phyloP scores from a whole-genome alignment of 768 basidiomycete genomes.

The Tricholoma flavovirens region DNA sequence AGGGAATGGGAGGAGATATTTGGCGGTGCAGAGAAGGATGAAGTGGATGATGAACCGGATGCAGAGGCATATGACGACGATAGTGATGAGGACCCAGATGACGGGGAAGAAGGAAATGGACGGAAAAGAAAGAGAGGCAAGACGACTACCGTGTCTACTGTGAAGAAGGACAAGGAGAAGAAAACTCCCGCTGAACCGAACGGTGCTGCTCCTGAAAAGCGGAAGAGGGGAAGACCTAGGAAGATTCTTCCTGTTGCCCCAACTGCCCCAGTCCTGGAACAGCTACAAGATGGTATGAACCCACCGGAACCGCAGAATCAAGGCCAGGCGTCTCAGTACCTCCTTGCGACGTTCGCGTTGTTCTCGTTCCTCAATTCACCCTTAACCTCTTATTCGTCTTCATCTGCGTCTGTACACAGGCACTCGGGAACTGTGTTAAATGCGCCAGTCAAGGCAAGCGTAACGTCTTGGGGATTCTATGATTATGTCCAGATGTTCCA shows the following conservation, averaged over 20 bases:
- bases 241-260: constrained; percentile 48
- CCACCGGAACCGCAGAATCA: constrained; percentile 19
- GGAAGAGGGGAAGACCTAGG: constrained; percentile 79
- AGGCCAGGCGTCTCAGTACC: constrained; percentile 49
- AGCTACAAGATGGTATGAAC: background rate
- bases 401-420: constrained; percentile 32
- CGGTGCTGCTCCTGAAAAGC: constrained; percentile 55
- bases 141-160: constrained; percentile 25
- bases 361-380: constrained; percentile 86
- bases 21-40: constrained; percentile 72
- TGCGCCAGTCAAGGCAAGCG: constrained; percentile 16
- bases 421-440: constrained; percentile 57
- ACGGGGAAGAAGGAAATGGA: constrained; percentile 40
- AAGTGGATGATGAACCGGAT: constrained; percentile 51
- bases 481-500: constrained; percentile 61
- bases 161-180: constrained; percentile 55
- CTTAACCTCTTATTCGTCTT: constrained; percentile 39
- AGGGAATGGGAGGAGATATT: constrained; percentile 65
- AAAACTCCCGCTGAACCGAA: constrained; percentile 27
- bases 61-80: constrained; percentile 50
- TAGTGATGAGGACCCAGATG: constrained; percentile 51
- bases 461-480: constrained; percentile 37
- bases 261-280: constrained; percentile 27
- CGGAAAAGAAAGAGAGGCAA: constrained; percentile 63
- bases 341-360: constrained; percentile 76